A percentile compares a stretch with the other conserved stretches of the same genome.
These are phyloP conservation scores for Tolypocladium amazonense DNA, from an alignment of 2,329 filamentous ascomycete genomes.

Conservation along the genomic window DNA sequence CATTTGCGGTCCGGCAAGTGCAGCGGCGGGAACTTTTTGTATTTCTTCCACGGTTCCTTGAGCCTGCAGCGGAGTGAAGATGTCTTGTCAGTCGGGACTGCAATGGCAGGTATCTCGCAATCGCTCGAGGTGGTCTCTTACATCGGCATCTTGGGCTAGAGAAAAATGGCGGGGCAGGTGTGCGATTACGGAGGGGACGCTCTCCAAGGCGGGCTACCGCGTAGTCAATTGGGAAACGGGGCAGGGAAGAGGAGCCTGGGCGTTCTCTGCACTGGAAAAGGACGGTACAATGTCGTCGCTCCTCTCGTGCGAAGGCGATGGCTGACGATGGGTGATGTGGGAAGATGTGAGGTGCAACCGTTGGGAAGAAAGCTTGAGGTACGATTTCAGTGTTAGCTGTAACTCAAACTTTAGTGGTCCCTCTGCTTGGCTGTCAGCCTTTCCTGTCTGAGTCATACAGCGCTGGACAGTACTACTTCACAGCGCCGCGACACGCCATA, in stretches of 20 bases:
- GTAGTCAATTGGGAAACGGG: background rate
- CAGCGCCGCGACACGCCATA: background rate
- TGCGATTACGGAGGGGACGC: background rate
- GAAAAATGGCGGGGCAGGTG: slow-evolving; percentile 1
- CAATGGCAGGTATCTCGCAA: background rate
- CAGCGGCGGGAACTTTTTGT: slow-evolving; percentile 51
- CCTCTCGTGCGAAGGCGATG: background rate
- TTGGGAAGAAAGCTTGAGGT: background rate
- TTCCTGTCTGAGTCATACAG: background rate
- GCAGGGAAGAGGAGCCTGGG: background rate
- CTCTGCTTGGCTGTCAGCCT: background rate
- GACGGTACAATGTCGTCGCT: background rate
- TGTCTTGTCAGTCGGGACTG: background rate
- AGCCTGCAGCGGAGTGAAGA: slow-evolving; percentile 37
- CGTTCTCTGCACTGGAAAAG: too few species aligned
- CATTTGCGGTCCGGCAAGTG: slow-evolving; percentile 66
- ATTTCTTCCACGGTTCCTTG: slow-evolving; percentile 67
- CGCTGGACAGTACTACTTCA: background rate
- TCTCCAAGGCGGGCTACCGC: background rate
- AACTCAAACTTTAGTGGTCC: too few species aligned
- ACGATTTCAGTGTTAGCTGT: too few species aligned
- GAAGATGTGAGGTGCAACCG: background rate
- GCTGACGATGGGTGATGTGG: background rate
- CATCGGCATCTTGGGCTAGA: slow-evolving; percentile 7
- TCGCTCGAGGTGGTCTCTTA: background rate